These are phyloP conservation scores for Kodamaea kaohsiungensis DNA, from an alignment of 805 yeast genomes.

Conservation along the genomic window DNA sequence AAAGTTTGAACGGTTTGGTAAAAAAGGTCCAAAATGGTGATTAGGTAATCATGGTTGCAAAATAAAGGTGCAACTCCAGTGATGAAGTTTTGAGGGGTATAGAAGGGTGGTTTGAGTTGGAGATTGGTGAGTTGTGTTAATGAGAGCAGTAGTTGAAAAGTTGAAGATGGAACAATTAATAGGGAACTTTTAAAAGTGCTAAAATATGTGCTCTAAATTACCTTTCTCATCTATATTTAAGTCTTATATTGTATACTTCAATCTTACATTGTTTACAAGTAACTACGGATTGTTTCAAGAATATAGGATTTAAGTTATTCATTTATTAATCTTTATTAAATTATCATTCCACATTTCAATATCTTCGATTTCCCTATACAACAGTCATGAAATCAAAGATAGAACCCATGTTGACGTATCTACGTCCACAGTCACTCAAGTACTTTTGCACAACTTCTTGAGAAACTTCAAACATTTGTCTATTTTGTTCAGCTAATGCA, in stretches of 20 bases:
- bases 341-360: background rate
- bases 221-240: too few species aligned
- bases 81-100: background rate
- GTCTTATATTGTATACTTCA: too few species aligned
- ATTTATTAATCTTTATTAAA: background rate
- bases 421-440: conserved; percentile 77
- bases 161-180: too few species aligned
- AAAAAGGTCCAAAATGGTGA: too few species aligned
- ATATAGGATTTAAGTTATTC: background rate
- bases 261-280: too few species aligned
- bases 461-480: conserved; percentile 55
- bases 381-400: conserved; percentile 53
- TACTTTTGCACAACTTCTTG: conserved; percentile 69
- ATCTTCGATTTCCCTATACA: background rate
- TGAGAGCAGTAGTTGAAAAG: too few species aligned
- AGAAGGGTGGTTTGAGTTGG: too few species aligned
- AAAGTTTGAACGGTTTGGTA: background rate
- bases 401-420: conserved; percentile 82
- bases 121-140: too few species aligned
- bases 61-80: background rate
- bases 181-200: too few species aligned
- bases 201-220: too few species aligned
- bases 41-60: background rate
- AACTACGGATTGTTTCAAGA: background rate
- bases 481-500: conserved; percentile 79